phyloP scores from a whole-genome alignment of 73 alveolate species.

The Halteria grandinella region DNA sequence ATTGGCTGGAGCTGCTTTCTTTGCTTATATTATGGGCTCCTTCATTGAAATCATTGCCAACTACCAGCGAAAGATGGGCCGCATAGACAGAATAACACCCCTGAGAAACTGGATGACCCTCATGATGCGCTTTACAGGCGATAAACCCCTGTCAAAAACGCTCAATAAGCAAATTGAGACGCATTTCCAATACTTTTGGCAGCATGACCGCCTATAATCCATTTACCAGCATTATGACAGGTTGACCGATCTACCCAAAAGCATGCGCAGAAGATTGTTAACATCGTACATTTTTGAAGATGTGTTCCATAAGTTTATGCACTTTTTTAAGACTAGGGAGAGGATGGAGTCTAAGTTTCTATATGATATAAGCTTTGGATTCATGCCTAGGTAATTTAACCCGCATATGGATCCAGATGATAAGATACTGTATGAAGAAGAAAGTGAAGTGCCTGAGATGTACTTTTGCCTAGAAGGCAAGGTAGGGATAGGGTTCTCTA shows the following conservation, averaged over 20 bases:
- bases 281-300: slow-evolving; percentile 67
- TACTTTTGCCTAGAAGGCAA: slow-evolving; percentile 87
- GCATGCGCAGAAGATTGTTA: slow-evolving; percentile 64
- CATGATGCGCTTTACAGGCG: slow-evolving; percentile 67
- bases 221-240: slow-evolving; percentile 61
- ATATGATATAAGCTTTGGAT: slow-evolving; percentile 71
- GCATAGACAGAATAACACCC: slow-evolving; percentile 76
- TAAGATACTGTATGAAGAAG: slow-evolving; percentile 75
- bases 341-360: slow-evolving; percentile 69
- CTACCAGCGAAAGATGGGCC: slow-evolving; percentile 84
- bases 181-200: slow-evolving; percentile 88
- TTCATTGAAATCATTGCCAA: slow-evolving; percentile 84
- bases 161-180: slow-evolving; percentile 72
- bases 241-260: slow-evolving; percentile 63
- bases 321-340: slow-evolving; percentile 59
- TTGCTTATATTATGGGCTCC: slow-evolving; percentile 89
- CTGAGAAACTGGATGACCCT: slow-evolving; percentile 84
- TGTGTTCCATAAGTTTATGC: slow-evolving; percentile 57
- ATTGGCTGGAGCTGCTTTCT: slow-evolving; percentile 89
- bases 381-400: slow-evolving; percentile 68
- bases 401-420: slow-evolving; percentile 65
- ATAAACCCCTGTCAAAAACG: slow-evolving; percentile 78
- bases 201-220: slow-evolving; percentile 76
- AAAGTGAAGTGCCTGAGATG: slow-evolving; percentile 88
- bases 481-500: slow-evolving; percentile 71